Evolutionary conservation across 352 stramenopile species (phyloP).

Genomic region (Globisporangium canariense): DNA sequence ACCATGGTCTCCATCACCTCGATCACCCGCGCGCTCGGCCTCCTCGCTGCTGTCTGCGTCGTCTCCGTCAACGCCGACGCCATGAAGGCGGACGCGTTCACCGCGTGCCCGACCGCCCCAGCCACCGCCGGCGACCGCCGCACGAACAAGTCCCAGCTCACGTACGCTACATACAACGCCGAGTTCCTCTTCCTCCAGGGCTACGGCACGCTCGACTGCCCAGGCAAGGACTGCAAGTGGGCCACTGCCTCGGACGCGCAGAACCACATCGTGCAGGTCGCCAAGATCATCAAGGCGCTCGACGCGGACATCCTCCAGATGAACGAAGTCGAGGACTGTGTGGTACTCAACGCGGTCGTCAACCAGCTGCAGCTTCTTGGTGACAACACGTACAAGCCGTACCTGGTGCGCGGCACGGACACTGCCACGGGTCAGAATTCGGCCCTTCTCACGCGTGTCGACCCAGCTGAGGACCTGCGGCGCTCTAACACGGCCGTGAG

Average conservation of each 20-base stretch:
- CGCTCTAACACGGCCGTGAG: conserved; percentile 29
- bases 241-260: conserved; percentile 31
- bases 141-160: conserved; percentile 47
- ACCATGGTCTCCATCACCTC: conserved; percentile 35
- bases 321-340: conserved; percentile 62
- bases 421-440: conserved; percentile 69
- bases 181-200: conserved; percentile 57
- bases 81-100: conserved; percentile 25
- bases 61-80: conserved; percentile 22
- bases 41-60: conserved; percentile 19
- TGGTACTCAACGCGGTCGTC: conserved; percentile 48
- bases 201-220: conserved; percentile 38
- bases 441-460: conserved; percentile 57
- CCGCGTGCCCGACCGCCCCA: conserved; percentile 40
- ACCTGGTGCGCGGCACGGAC: conserved; percentile 54
- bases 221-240: conserved; percentile 53
- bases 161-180: conserved; percentile 61
- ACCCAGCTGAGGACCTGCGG: conserved; percentile 45
- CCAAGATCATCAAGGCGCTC: conserved; percentile 41
- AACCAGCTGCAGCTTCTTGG: conserved; percentile 38
- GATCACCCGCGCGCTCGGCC: conserved; percentile 17
- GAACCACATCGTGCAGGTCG: conserved; percentile 51
- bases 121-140: conserved; percentile 39
- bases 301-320: conserved; percentile 68
- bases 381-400: conserved; percentile 59